Conservation (phyloP, 2,329 filamentous ascomycete genomes). For the Penicillium capsulatum region DNA sequence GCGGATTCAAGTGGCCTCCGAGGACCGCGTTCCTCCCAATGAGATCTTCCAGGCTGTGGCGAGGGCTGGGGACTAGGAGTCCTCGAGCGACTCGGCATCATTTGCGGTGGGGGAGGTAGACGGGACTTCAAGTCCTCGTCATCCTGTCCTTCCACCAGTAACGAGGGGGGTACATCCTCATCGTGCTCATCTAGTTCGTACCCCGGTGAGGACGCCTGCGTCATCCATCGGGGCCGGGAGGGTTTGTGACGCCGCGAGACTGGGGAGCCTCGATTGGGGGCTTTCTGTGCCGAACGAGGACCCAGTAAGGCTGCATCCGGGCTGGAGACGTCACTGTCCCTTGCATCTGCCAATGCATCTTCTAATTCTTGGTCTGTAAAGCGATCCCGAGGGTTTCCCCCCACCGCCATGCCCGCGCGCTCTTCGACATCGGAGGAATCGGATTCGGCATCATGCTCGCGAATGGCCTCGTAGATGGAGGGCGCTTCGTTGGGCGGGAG, state of each 20-base stretch:
- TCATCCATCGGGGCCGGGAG: slow-evolving; percentile 32
- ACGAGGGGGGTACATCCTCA: slow-evolving; percentile 61
- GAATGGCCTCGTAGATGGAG: slow-evolving; percentile 48
- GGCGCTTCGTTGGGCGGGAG: slow-evolving; percentile 49
- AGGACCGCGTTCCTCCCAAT: slow-evolving; percentile 49
- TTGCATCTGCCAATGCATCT: slow-evolving; percentile 51
- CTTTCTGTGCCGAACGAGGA: slow-evolving; percentile 27
- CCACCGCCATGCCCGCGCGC: slow-evolving; percentile 46
- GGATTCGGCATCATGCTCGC: slow-evolving; percentile 44
- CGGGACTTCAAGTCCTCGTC: slow-evolving; percentile 38
- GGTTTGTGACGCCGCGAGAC: slow-evolving; percentile 25
- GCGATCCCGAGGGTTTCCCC: slow-evolving; percentile 43
- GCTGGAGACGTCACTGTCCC: slow-evolving; percentile 46
- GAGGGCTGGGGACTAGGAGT: slow-evolving; percentile 36
- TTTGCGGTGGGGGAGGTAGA: slow-evolving; percentile 33
- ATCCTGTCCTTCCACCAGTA: slow-evolving; percentile 54
- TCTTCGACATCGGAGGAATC: slow-evolving; percentile 46
- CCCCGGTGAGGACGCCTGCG: slow-evolving; percentile 24
- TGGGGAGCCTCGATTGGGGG: slow-evolving; percentile 15
- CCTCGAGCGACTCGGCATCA: slow-evolving; percentile 20
- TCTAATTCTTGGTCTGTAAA: slow-evolving; percentile 57
- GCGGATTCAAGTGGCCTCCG: slow-evolving; percentile 38
- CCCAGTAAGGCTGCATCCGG: slow-evolving; percentile 41
- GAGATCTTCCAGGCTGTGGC: slow-evolving; percentile 42
- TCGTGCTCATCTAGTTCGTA: slow-evolving; percentile 51